Base-by-base conservation (phyloP, 163 green algal species). In the Volvox carteri region DNA sequence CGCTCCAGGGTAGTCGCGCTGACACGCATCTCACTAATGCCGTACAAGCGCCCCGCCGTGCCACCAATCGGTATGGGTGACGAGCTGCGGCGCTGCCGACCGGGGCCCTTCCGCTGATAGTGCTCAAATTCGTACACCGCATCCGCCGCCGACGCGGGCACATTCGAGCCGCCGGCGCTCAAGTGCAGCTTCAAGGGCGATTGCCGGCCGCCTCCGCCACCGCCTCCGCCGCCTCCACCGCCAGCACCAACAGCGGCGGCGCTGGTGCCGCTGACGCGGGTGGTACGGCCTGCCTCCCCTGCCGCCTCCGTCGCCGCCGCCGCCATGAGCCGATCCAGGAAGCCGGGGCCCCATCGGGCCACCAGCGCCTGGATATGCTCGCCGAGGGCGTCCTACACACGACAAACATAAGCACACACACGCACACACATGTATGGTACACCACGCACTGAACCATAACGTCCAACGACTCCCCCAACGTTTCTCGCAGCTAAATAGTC, bases 361-460 rank as follows among this genome's bases (percentile, higher is more conserved):
- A 89, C 84, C 23, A 88, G 16, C 1, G 21, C 21, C 28, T 48
- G 48, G 46, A 88, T 88, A 67, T 88, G 83, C 18, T 65, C 35
- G 2, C 52, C 23, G 1, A 87, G 62, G 7, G 62, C 39, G 7
- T 77, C 80, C 80, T 87, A 62, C n/a, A 44, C n/a, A 50, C 58
- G 14, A 7, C 60, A 72, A 23, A 72, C 19, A 33, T 2, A 72
- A 3, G 25, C n/a, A 72, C 28, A 33, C 60, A 33, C 23, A 72
- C 9, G 7, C n/a, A 39, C 60, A 39, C 60, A n/a, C 75, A 46
- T n/a, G n/a, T n/a, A n/a, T n/a, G n/a, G n/a, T n/a, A n/a, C n/a
- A n/a, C n/a, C n/a, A n/a, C n/a, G n/a, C n/a, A n/a, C n/a, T n/a
- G n/a, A n/a, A n/a, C n/a, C n/a, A n/a, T n/a, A n/a, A n/a, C n/a